Evolutionary conservation across 2,329 filamentous ascomycete genomes (phyloP).

Genomic region (Aspergillus jensenii): DNA sequence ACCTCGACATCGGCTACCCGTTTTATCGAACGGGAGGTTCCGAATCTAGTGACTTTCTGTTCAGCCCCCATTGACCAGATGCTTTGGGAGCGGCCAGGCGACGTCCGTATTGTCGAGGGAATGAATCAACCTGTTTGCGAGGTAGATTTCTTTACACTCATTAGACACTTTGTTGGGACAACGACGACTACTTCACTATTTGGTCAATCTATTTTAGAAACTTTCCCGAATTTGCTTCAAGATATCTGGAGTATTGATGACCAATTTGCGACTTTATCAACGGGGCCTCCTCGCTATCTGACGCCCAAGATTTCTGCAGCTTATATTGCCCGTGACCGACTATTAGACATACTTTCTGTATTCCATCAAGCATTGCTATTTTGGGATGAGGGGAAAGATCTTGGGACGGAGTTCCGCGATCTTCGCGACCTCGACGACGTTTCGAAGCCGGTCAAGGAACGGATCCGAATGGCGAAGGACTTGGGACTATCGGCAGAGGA

Average conservation of each 20-base stretch:
- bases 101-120: constrained; percentile 44
- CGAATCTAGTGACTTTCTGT: constrained; percentile 60
- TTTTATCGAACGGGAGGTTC: constrained; percentile 47
- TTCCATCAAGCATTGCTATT: constrained; percentile 46
- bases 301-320: constrained; percentile 54
- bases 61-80: constrained; percentile 61
- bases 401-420: constrained; percentile 47
- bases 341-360: constrained; percentile 42
- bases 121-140: constrained; percentile 49
- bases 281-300: constrained; percentile 57
- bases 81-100: constrained; percentile 59
- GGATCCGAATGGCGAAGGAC: constrained; percentile 42
- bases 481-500: constrained; percentile 37
- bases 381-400: constrained; percentile 43
- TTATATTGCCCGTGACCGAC: constrained; percentile 46
- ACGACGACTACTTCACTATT: constrained; percentile 50
- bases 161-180: constrained; percentile 59
- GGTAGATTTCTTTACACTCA: constrained; percentile 51
- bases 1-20: constrained; percentile 39
- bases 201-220: constrained; percentile 52
- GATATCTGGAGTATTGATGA: constrained; percentile 58
- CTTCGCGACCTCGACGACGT: constrained; percentile 51
- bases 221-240: constrained; percentile 52
- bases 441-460: constrained; percentile 45
- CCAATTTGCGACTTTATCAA: constrained; percentile 54